Conservation (phyloP, 2,329 filamentous ascomycete species). For the Dactylellina drechsleri region DNA sequence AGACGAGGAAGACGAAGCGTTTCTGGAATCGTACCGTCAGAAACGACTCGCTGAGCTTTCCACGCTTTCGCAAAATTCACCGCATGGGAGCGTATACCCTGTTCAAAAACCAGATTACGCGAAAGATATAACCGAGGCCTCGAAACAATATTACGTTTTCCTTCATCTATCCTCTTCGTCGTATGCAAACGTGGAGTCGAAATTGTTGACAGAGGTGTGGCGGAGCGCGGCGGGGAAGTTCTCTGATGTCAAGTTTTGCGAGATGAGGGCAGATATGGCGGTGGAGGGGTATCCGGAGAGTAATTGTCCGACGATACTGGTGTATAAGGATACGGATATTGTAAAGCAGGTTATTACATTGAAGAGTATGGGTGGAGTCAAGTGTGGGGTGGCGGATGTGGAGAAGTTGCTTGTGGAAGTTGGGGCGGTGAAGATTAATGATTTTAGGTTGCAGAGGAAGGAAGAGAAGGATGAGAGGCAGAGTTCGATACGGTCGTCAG, state of each 20-base stretch:
- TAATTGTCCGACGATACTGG: conserved; percentile 92
- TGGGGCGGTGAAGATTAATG: conserved; percentile 80
- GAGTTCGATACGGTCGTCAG: conserved; percentile 61
- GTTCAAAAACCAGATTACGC: conserved; percentile 94
- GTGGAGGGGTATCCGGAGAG: conserved; percentile 96
- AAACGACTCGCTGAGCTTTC: conserved; percentile 87
- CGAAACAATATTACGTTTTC: conserved; percentile 66
- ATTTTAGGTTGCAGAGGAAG: conserved; percentile 77
- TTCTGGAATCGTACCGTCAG: conserved; percentile 84
- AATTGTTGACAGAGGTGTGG: conserved; percentile 86
- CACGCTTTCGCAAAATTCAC: conserved; percentile 76
- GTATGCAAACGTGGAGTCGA: conserved; percentile 87
- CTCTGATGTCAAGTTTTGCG: conserved; percentile 96
- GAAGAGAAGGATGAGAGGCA: conserved; percentile 71
- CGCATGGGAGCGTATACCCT: conserved; percentile 91
- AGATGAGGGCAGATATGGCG: conserved; percentile 89
- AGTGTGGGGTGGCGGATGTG: conserved; percentile 75
- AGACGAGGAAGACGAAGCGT: conserved; percentile 92
- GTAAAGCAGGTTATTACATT: conserved; percentile 91
- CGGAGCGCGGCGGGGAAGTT: conserved; percentile 82
- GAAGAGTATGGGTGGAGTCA: conserved; percentile 77
- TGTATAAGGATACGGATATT: conserved; percentile 94
- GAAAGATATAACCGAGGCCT: conserved; percentile 90
- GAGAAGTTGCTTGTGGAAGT: conserved; percentile 84
- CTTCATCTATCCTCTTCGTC: conserved; percentile 71